Evolutionary conservation across 1,139 yeast species (phyloP).

Genomic region (Blastobotrys proliferans): DNA sequence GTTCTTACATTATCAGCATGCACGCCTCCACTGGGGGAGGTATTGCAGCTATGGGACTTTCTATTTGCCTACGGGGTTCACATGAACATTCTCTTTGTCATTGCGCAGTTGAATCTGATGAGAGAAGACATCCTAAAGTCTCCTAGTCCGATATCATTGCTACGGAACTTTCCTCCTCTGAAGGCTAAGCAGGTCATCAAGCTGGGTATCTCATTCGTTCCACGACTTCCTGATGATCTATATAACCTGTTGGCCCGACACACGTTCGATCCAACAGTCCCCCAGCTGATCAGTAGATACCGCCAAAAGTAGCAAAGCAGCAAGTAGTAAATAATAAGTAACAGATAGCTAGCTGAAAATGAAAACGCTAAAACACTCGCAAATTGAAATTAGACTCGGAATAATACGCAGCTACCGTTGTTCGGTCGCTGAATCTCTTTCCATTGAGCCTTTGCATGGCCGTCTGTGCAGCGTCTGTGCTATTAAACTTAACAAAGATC

Average conservation of each 20-base stretch:
- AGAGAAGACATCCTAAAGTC: constrained; percentile 57
- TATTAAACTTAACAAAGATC: constrained; percentile 61
- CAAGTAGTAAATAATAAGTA: background rate
- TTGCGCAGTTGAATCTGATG: constrained; percentile 75
- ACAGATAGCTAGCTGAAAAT: constrained; percentile 6
- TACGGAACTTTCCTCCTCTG: constrained; percentile 69
- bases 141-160: constrained; percentile 65
- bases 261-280: constrained; percentile 48
- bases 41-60: constrained; percentile 82
- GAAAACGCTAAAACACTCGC: constrained; percentile 28
- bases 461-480: constrained; percentile 46
- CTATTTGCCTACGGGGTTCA: constrained; percentile 89
- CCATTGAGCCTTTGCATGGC: constrained; percentile 70
- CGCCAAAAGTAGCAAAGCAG: background rate
- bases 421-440: constrained; percentile 61
- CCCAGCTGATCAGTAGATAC: constrained; percentile 12
- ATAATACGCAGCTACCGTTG: constrained; percentile 62
- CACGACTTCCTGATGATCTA: constrained; percentile 64
- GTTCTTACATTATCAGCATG: constrained; percentile 85
- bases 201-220: constrained; percentile 74
- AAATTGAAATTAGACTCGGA: constrained; percentile 50
- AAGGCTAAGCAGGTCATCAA: constrained; percentile 75
- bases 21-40: constrained; percentile 78
- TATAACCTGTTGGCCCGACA: constrained; percentile 71
- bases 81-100: constrained; percentile 77